Evolutionary conservation across 345 rosid species (phyloP).

Genomic region (Limnanthes douglasii): DNA sequence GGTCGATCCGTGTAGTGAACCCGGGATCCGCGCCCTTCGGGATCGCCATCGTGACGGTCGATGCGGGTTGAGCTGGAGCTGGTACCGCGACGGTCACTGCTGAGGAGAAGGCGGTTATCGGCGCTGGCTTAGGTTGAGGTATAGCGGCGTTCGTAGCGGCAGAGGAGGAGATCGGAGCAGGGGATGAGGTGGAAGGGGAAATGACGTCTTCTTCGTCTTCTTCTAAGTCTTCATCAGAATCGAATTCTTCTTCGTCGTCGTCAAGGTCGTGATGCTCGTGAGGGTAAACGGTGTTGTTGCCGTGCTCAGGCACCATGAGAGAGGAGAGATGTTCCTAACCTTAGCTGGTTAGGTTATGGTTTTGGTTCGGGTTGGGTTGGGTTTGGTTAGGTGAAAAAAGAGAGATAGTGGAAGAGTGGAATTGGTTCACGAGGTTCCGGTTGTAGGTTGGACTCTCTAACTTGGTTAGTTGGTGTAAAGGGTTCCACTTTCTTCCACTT

Average conservation of each 20-base stretch:
- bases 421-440: too few species aligned
- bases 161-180: constrained; percentile 12
- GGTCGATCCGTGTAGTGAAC: constrained; percentile 12
- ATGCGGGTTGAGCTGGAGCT: constrained; percentile 19
- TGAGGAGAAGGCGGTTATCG: constrained; percentile 14
- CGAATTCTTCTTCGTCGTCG: constrained; percentile 23
- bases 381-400: too few species aligned
- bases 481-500: too few species aligned
- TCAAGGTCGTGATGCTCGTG: too few species aligned
- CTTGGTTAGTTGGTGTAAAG: too few species aligned
- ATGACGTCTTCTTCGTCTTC: constrained; percentile 42
- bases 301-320: too few species aligned
- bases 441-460: too few species aligned
- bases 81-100: constrained; percentile 24
- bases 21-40: constrained; percentile 24
- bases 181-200: constrained; percentile 23
- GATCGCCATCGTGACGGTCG: constrained; percentile 25
- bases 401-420: too few species aligned
- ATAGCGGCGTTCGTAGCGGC: constrained; percentile 9
- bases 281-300: too few species aligned
- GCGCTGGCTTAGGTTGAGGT: constrained; percentile 10
- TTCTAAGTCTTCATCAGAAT: constrained; percentile 20
- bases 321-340: too few species aligned
- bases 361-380: too few species aligned
- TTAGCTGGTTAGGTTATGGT: too few species aligned